Percentiles rank a stretch among this genome's conserved stretches.
phyloP scores from a whole-genome alignment of 139 green algal species.

The Pseudopediastrum boryanum region DNA sequence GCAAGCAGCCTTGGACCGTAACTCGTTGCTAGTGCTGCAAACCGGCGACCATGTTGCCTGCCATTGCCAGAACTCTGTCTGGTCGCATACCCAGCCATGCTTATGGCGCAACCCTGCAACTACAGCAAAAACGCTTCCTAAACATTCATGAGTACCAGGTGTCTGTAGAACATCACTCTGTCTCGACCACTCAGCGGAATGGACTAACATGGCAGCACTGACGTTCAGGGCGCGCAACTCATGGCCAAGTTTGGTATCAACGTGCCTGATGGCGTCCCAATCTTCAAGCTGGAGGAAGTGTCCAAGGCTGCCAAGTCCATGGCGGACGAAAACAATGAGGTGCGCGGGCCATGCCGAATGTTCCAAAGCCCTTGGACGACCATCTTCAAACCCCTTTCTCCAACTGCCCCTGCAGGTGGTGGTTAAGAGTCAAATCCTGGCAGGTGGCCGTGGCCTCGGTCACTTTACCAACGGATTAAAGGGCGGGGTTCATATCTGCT shows the following conservation, averaged over 20 bases:
- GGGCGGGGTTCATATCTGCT: conserved; percentile 96
- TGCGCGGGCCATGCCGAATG: conserved; percentile 32
- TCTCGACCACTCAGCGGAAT: not conserved
- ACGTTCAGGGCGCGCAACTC: conserved; percentile 86
- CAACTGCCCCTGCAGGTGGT: conserved; percentile 74
- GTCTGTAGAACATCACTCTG: not conserved
- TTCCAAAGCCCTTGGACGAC: no score
- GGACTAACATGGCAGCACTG: not conserved
- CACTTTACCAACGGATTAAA: conserved; percentile 95
- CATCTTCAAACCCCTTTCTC: not conserved
- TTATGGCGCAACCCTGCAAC: conserved; percentile 29
- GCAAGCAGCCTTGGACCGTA: no score
- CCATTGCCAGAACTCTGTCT: no score
- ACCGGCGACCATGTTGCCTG: no score
- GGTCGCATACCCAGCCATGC: no score
- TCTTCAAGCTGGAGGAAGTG: conserved; percentile 80
- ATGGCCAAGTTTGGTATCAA: conserved; percentile 95
- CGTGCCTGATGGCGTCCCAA: conserved; percentile 87
- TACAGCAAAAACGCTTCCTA: conserved; percentile 71
- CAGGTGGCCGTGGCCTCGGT: conserved; percentile 92
- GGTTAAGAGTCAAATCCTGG: conserved; percentile 96
- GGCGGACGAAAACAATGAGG: conserved; percentile 76
- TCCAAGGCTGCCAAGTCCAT: conserved; percentile 73
- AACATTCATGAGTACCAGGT: conserved; percentile 98
- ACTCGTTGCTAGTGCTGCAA: no score